Base-by-base conservation (phyloP, 345 rosid genomes). In the Bruguiera sexangula region DNA sequence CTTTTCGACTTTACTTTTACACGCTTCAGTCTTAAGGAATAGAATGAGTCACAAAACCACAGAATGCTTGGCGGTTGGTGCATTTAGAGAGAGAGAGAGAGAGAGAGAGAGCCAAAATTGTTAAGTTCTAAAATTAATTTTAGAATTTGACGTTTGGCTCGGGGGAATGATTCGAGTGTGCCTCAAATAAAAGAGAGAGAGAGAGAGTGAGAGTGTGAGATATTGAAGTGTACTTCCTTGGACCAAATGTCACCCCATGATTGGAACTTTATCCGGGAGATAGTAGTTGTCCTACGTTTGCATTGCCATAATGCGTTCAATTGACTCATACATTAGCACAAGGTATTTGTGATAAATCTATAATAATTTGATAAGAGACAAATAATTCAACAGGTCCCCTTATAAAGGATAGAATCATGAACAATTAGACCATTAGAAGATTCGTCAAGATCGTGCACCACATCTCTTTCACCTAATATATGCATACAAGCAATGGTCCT, bases 21-120 rank as follows among this genome's bases (percentile, higher is more conserved):
- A 55, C 21, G 18, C 54, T 19, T 50, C 37, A 26, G 52, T 67
- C 60, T 55, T 30, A 61, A 32, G 65, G 20, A 3, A 19, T 8
- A 50, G 27, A 60, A 6, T 5, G n/a, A 30, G 73, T 69, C 73
- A 69, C 22, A 51, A 60, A 51, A 50, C 36, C 31, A 1, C n/a
- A 21, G 48, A 60, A 6, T 60, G 50, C 66, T 50, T 60, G 59
- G 60, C 50, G 31, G 58, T 69, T 50, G 50, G 50, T 69, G 73
- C 66, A 3, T 46, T 20, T 37, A 31, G 11, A 51, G n/a, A 19
- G n/a, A 36, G 11, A 59, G 43, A 21, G 55, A 51, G 22, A 51
- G 3, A 51, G n/a, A 19, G n/a, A 36, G 11, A 59, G 43, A 21
- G 55, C 24, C 24, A 24, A 24, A 11, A 43, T 43, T 43, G 50